A percentile compares a stretch with the other conserved stretches of the same genome.
phyloP scores from a whole-genome alignment of 2,329 filamentous ascomycete genomes.

The Aphanoascus verrucosus region DNA sequence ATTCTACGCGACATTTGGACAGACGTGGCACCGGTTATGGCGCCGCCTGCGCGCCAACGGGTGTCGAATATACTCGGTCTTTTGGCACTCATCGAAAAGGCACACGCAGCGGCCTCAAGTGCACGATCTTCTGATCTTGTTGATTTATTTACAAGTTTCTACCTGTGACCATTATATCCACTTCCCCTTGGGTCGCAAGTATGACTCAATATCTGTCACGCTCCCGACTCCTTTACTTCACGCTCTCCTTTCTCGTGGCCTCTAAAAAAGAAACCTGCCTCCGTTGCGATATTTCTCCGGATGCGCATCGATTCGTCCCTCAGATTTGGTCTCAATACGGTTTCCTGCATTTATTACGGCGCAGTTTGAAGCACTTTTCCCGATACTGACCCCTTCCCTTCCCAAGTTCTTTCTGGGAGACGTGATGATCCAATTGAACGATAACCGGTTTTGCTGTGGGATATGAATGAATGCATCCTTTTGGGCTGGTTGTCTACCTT shows the following conservation, averaged over 20 bases:
- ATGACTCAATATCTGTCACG: background rate
- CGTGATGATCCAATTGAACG: conserved; percentile 1
- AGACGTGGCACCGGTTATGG: conserved; percentile 29
- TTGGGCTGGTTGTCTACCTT: background rate
- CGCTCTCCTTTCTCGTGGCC: background rate
- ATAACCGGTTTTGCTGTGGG: conserved; percentile 5
- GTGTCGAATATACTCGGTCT: conserved; percentile 30
- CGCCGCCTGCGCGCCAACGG: conserved; percentile 21
- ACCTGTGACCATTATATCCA: background rate
- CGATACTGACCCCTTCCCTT: background rate
- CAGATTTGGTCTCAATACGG: conserved; percentile 6
- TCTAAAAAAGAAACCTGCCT: background rate
- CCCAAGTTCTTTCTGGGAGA: background rate
- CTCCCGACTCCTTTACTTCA: background rate
- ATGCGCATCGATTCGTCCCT: background rate
- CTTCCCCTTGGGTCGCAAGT: background rate
- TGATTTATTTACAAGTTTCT: background rate
- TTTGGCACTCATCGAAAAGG: conserved; percentile 31
- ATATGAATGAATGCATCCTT: conserved; percentile 10
- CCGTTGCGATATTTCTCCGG: background rate
- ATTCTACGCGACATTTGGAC: conserved; percentile 25
- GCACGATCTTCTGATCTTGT: conserved; percentile 30
- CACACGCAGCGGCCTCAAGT: conserved; percentile 30
- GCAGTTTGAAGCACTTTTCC: conserved; percentile 1
- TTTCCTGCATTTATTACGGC: conserved; percentile 11